phyloP scores from a whole-genome alignment of 2,329 filamentous ascomycete genomes.

The Pseudonectria foliicola region DNA sequence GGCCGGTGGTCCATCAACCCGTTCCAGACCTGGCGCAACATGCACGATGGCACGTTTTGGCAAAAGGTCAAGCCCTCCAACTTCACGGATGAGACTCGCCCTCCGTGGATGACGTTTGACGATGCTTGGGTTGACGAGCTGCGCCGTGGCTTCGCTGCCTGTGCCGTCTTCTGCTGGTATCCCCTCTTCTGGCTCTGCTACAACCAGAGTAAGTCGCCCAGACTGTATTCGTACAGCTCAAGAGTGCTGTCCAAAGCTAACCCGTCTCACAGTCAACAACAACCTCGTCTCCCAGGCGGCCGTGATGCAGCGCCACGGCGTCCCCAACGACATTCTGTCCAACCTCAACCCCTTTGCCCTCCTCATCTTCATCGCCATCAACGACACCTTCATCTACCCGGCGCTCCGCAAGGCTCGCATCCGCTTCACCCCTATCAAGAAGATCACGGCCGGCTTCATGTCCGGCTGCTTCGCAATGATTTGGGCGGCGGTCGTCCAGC shows the following conservation, averaged over 20 bases:
- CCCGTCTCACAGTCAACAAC: slow-evolving; percentile 39
- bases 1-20: slow-evolving; percentile 65
- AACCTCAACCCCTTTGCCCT: slow-evolving; percentile 70
- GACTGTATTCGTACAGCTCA: background rate
- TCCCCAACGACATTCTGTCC: slow-evolving; percentile 70
- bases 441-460: slow-evolving; percentile 64
- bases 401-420: slow-evolving; percentile 55
- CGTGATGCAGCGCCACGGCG: slow-evolving; percentile 58
- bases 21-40: slow-evolving; percentile 48
- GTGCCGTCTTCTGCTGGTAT: slow-evolving; percentile 62
- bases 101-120: slow-evolving; percentile 69
- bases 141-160: slow-evolving; percentile 58
- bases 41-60: slow-evolving; percentile 55
- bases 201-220: slow-evolving; percentile 30
- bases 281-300: slow-evolving; percentile 57
- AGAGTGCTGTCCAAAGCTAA: slow-evolving; percentile 9
- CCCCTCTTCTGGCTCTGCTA: slow-evolving; percentile 53
- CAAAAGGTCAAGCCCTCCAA: slow-evolving; percentile 60
- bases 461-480: slow-evolving; percentile 54
- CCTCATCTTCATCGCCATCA: slow-evolving; percentile 66
- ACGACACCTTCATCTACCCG: slow-evolving; percentile 63
- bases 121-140: slow-evolving; percentile 75
- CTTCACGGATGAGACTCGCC: slow-evolving; percentile 47
- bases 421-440: slow-evolving; percentile 67
- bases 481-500: slow-evolving; percentile 45